Conservation (phyloP, 129 eudicot genomes). For the Glebionis coronaria region DNA sequence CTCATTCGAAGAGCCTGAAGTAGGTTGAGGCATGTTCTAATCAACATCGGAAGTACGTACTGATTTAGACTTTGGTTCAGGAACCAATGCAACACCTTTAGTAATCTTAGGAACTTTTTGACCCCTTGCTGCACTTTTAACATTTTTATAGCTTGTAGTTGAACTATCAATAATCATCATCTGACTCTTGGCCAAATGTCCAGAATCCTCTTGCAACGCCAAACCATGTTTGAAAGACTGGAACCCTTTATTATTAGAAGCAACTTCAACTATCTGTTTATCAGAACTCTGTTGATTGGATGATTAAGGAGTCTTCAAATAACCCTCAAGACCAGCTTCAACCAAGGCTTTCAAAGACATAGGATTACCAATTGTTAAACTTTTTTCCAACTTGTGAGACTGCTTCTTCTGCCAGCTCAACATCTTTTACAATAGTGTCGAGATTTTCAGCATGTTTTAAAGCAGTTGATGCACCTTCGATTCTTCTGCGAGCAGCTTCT, state of each 20-base stretch:
- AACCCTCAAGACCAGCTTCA: slow-evolving; percentile 65
- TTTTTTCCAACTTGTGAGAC: slow-evolving; percentile 88
- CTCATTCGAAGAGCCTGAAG: slow-evolving; percentile 28
- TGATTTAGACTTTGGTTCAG: slow-evolving; percentile 36
- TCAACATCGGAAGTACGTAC: slow-evolving; percentile 24
- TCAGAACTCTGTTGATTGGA: slow-evolving; percentile 24
- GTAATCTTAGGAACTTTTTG: slow-evolving; percentile 27
- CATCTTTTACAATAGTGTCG: slow-evolving; percentile 84
- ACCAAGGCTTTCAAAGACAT: slow-evolving; percentile 50
- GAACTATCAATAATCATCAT: slow-evolving; percentile 31
- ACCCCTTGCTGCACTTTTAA: slow-evolving; percentile 23
- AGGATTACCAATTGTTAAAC: slow-evolving; percentile 71
- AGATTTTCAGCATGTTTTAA: slow-evolving; percentile 89
- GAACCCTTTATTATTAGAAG: slow-evolving; percentile 27
- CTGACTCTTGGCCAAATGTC: slow-evolving; percentile 24
- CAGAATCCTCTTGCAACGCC: slow-evolving; percentile 11
- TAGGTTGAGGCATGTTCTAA: slow-evolving; percentile 21
- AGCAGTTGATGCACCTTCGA: slow-evolving; percentile 94
- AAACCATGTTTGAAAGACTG: slow-evolving; percentile 9
- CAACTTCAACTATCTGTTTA: slow-evolving; percentile 23
- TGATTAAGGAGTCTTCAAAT: slow-evolving; percentile 48
- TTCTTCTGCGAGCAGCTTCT: slow-evolving; percentile 79
- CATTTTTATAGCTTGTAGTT: slow-evolving; percentile 26
- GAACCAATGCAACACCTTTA: slow-evolving; percentile 28
- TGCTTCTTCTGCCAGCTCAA: slow-evolving; percentile 94